Conservation (phyloP, 2,329 filamentous ascomycete species). For the Sporothrix brunneoviolacea region DNA sequence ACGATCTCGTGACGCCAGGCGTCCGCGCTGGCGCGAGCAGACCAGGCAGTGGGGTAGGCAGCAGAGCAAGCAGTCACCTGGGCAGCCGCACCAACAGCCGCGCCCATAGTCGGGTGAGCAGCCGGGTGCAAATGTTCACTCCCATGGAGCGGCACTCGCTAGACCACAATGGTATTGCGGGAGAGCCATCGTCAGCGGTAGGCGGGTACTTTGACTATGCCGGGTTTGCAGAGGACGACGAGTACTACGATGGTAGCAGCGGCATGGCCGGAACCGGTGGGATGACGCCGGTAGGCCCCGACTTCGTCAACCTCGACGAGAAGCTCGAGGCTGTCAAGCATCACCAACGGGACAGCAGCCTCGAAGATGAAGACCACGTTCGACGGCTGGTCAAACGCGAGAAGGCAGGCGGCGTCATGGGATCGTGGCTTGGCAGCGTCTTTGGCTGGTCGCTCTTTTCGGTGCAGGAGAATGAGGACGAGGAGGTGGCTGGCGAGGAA, state of each 20-base stretch:
- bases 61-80: conserved; percentile 42
- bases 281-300: conserved; percentile 40
- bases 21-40: conserved; percentile 24
- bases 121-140: conserved; percentile 38
- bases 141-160: conserved; percentile 33
- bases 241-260: conserved; percentile 36
- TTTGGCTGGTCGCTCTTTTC: conserved; percentile 57
- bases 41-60: conserved; percentile 34
- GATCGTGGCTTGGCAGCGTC: conserved; percentile 53
- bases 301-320: conserved; percentile 58
- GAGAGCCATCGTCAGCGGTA: not conserved
- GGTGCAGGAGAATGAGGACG: conserved; percentile 54
- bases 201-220: conserved; percentile 11
- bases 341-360: conserved; percentile 36
- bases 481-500: conserved; percentile 33
- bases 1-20: conserved; percentile 23
- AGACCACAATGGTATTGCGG: not conserved
- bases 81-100: conserved; percentile 42
- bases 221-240: conserved; percentile 28
- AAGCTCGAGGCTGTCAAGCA: conserved; percentile 47
- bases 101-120: conserved; percentile 41
- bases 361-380: conserved; percentile 54
- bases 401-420: conserved; percentile 43
- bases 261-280: conserved; percentile 29
- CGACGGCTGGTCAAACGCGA: conserved; percentile 49